Evolutionary conservation across 164 flowering plant species (phyloP), one percentile per base, ranked within the genome.

Genomic region (Piper betle): DNA sequence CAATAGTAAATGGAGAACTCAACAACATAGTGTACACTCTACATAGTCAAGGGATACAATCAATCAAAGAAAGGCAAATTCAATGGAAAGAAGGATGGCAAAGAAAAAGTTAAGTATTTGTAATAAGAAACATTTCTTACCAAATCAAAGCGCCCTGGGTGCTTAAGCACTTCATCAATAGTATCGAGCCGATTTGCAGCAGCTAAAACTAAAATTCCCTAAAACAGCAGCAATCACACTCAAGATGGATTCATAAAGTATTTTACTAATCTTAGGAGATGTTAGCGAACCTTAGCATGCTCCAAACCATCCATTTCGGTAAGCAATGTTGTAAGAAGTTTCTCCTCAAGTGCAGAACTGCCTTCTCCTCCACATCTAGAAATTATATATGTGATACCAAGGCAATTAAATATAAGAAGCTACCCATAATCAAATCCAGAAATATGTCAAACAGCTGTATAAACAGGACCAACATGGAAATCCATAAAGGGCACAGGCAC

Each of bases 231-330:
- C 5, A 43, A 43, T 43, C 50, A 43, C 8, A 43, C 12, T 43
- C 8, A 43, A 15, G 10, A 43, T 43, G 12, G 2, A 7, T 15
- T 43, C 12, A 43, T 8, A 15, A 43, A 8, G 50, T 3, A 43
- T 3, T 8, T 6, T 8, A 43, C 50, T 8, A 7, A 15, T 8
- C 12, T 8, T 8, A 7, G 12, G 10, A 43, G 12, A 10, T 43
- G 8, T 43, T 1, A 6, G 8, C 12, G 12, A 41, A 88, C 99
- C 62, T 85, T 91, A 54, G 96, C 86, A 73, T 84, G 77, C 72
- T 91, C 96, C 52, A 94, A 70, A 59, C 99, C 97, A 80, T 91
- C 99, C 96, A 91, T 94, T 77, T 94, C 99, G 37, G 99, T 91
- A 42, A 94, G 79, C 75, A 94, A 70, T 13, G 96, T 94, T 57